These are phyloP conservation scores for Lactifluus rugatus DNA, from an alignment of 768 basidiomycete genomes.

Conservation along the genomic window DNA sequence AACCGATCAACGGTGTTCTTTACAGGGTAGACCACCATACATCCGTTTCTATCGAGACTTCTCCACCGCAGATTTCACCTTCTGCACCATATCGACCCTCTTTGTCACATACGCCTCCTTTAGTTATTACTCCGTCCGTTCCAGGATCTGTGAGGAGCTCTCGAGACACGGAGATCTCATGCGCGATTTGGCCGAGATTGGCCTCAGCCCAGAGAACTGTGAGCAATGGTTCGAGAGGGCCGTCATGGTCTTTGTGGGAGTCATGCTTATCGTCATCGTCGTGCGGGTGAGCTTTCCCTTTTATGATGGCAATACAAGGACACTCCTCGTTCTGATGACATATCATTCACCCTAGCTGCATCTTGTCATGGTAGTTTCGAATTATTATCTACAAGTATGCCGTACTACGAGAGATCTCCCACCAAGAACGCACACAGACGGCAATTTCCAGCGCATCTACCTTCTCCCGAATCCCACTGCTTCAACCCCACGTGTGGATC, in stretches of 20 bases:
- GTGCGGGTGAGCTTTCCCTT: conserved; percentile 44
- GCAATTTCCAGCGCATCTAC: conserved; percentile 49
- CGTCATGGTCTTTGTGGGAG: conserved; percentile 45
- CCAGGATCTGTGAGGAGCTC: conserved; percentile 62
- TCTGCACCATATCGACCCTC: conserved; percentile 50
- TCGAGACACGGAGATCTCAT: conserved; percentile 68
- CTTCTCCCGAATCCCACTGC: conserved; percentile 40
- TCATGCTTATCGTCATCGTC: conserved; percentile 53
- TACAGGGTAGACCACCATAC: conserved; percentile 49
- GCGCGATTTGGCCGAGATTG: conserved; percentile 58
- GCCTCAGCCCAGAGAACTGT: conserved; percentile 70
- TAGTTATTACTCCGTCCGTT: conserved; percentile 40
- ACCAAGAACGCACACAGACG: conserved; percentile 17
- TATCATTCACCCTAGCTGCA: conserved; percentile 45
- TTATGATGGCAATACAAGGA: neutral
- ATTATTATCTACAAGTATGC: conserved; percentile 47
- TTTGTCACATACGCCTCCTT: conserved; percentile 52
- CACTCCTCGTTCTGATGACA: neutral
- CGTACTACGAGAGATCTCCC: conserved; percentile 30
- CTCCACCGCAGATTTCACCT: conserved; percentile 68
- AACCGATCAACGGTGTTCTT: neutral
- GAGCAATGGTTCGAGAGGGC: conserved; percentile 69
- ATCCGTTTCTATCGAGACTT: conserved; percentile 79
- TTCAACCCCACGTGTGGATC: conserved; percentile 21
- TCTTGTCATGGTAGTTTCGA: conserved; percentile 64